Evolutionary conservation across 257 asterid genomes (phyloP).

Genomic region (Solanum rostratum): DNA sequence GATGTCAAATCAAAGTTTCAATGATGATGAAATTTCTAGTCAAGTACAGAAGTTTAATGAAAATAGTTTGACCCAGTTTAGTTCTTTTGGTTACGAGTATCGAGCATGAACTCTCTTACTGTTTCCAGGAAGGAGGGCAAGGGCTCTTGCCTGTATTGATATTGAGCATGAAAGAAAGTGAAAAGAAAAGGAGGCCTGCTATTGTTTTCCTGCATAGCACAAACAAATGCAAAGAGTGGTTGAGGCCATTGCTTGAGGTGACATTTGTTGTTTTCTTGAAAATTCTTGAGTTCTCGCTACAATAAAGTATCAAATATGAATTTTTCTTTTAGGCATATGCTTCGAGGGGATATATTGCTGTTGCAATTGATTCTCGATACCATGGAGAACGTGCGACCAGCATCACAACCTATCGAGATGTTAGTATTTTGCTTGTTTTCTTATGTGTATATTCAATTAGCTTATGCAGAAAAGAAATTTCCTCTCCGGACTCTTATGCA

Average conservation of each 20-base stretch:
- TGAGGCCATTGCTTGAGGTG: slow-evolving; percentile 92
- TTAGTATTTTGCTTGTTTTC: not conserved
- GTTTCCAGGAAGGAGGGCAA: slow-evolving; percentile 73
- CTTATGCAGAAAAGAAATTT: not conserved
- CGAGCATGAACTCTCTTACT: not conserved
- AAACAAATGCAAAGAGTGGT: slow-evolving; percentile 88
- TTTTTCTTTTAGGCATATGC: slow-evolving; percentile 63
- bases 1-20: not conserved
- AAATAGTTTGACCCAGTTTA: not conserved
- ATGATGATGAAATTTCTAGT: not conserved
- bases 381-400: slow-evolving; percentile 90
- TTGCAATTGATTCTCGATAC: slow-evolving; percentile 92
- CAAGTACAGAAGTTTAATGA: not conserved
- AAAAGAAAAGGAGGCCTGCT: slow-evolving; percentile 52
- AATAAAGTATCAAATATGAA: not conserved
- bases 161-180: slow-evolving; percentile 47
- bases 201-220: slow-evolving; percentile 84
- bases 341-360: slow-evolving; percentile 72
- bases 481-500: not conserved
- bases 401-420: slow-evolving; percentile 75
- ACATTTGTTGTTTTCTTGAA: not conserved
- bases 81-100: not conserved
- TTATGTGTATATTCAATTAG: not conserved
- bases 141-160: slow-evolving; percentile 77
- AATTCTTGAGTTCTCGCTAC: not conserved